These are phyloP conservation scores for Naganishia vishniacii DNA, from an alignment of 768 basidiomycete species.

Conservation along the genomic window DNA sequence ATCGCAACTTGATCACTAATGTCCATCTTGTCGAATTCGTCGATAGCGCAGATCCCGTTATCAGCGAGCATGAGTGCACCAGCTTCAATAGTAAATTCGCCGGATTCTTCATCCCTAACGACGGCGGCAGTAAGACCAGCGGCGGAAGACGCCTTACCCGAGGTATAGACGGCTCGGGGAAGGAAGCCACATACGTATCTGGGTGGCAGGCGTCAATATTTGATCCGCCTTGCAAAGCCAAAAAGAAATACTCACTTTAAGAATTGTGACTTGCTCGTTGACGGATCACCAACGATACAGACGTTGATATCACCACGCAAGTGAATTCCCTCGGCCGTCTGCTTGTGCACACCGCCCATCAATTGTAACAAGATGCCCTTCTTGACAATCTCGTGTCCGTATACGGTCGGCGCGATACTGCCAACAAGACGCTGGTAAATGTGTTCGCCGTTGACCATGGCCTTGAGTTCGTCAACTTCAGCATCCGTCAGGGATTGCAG, in stretches of 20 bases:
- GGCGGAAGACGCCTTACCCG: constrained; percentile 97
- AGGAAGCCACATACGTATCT: constrained; percentile 98
- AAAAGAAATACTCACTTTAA: constrained; percentile 64
- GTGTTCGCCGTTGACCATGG: constrained; percentile 89
- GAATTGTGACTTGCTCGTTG: constrained; percentile 97
- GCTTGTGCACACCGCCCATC: constrained; percentile 98
- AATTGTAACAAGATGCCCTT: constrained; percentile 92
- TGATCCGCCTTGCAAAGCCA: not conserved
- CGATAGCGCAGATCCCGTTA: constrained; percentile 99
- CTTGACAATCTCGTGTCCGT: constrained; percentile 98
- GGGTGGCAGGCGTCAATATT: not conserved
- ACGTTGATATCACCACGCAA: constrained; percentile 98
- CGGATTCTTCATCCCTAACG: constrained; percentile 96
- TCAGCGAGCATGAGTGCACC: constrained; percentile 98
- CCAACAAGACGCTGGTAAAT: constrained; percentile 90
- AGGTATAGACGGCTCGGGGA: constrained; percentile 95
- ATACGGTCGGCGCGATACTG: constrained; percentile 95
- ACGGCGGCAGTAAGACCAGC: constrained; percentile 98
- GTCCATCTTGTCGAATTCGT: constrained; percentile 99
- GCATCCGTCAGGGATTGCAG: constrained; percentile 82
- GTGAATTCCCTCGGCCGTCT: constrained; percentile 92
- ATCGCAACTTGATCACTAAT: constrained; percentile 97
- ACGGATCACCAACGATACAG: constrained; percentile 94
- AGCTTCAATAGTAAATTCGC: constrained; percentile 98
- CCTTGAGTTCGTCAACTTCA: constrained; percentile 88